Percentiles rank a stretch among this genome's conserved stretches.
Conservation (phyloP, 768 basidiomycete species). For the Lactarius pseudohatsudake region DNA sequence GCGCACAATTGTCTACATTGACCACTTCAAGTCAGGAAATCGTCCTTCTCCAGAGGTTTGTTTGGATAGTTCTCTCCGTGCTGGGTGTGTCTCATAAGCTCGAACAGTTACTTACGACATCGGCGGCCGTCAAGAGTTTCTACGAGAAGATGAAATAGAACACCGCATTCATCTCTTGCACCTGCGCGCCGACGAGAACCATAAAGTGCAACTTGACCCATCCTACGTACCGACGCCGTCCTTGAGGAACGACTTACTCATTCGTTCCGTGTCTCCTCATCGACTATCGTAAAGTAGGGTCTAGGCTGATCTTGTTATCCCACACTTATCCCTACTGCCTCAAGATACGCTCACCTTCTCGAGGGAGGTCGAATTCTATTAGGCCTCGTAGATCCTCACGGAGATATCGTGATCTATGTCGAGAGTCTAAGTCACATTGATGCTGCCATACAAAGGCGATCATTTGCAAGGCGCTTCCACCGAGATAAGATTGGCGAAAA, state of each 20-base stretch:
- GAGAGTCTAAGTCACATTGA: background rate
- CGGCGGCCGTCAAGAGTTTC: background rate
- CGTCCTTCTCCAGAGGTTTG: no score
- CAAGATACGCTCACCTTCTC: constrained; percentile 8
- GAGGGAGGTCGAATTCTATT: constrained; percentile 1
- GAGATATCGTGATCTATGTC: constrained; percentile 8
- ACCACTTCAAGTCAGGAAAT: background rate
- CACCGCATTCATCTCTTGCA: background rate
- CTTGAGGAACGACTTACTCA: background rate
- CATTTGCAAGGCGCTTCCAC: no score
- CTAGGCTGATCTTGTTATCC: background rate
- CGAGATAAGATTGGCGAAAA: no score
- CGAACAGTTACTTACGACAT: background rate
- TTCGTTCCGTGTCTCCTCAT: constrained; percentile 1
- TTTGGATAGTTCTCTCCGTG: no score
- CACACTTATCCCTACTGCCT: background rate
- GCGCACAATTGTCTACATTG: background rate
- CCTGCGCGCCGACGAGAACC: constrained; percentile 2
- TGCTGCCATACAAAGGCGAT: background rate
- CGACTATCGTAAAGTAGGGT: background rate
- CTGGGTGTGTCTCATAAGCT: no score
- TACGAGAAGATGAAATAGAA: background rate
- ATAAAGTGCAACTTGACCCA: constrained; percentile 12
- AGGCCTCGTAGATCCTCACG: background rate
- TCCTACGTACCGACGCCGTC: constrained; percentile 3